Evolutionary conservation across 1,284 basidiomycete species (phyloP), one percentile per base, ranked within the genome.

Genomic region (Microbotryomycetes sp.): DNA sequence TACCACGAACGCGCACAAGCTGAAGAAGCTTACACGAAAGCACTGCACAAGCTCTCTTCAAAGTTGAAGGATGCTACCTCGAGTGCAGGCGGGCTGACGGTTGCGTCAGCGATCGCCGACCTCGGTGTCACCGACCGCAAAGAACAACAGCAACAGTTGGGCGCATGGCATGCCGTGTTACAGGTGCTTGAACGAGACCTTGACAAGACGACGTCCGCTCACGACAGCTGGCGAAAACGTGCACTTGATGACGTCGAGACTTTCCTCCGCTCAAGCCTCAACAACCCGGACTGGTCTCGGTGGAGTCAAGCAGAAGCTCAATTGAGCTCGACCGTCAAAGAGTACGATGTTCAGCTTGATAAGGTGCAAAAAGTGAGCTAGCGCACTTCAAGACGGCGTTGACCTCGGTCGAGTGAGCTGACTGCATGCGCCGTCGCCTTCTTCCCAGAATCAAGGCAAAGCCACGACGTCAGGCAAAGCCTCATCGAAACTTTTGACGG

Each of bases 21-120:
- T 48, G 80, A 82, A 61, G 73, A 76, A 19, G 67, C 73, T 31
- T 82, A 82, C 66, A 75, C 79, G n/a, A 76, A 77, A 30, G 71
- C 75, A 25, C 75, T 82, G 23, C 68, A 75, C n/a, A 81, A 80
- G 70, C 70, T 81, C 31, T 69, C 75, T 1, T 71, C 74, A 58
- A 71, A 76, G 22, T 73, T 77, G 53, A 74, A 77, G 71, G 63
- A 64, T 5, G 70, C 70, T 16, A 63, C 25, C 4, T 9, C 12
- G 12, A 42, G 36, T 19, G 19, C 9, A 9, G 36, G 36, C 19
- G 60, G 56, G 47, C 56, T 56, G 23, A n/a, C 50, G 22, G 52
- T 68, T 52, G 58, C 58, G 12, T 16, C 47, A 25, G 54, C 61
- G 6, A 29, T 56, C 23, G 62, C 56, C 15, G 30, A 19, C 4